Evolutionary conservation across 805 yeast genomes (phyloP).

Genomic region (Starmerella floris): DNA sequence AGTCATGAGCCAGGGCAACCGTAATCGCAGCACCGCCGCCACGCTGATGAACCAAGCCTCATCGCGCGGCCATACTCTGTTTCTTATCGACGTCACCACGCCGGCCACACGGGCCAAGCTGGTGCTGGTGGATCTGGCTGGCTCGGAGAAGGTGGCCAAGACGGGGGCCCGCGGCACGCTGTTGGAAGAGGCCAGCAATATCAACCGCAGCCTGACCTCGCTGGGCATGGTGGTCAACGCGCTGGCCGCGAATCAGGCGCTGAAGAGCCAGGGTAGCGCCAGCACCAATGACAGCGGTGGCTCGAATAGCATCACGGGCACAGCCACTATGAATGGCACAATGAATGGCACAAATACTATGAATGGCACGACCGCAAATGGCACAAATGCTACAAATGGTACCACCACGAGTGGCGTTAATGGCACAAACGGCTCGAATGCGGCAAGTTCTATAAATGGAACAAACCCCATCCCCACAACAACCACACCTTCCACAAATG

Average conservation of each 20-base stretch:
- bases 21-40: constrained; percentile 41
- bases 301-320: neutral
- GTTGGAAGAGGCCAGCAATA: constrained; percentile 71
- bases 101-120: constrained; percentile 46
- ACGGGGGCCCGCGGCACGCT: constrained; percentile 67
- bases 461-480: neutral
- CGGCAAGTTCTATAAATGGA: no score
- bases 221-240: constrained; percentile 72
- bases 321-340: neutral
- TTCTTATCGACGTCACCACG: constrained; percentile 53
- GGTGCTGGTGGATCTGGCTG: constrained; percentile 73
- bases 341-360: neutral
- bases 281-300: neutral
- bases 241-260: constrained; percentile 47
- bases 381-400: neutral
- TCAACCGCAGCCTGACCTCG: constrained; percentile 63
- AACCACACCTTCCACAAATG: neutral
- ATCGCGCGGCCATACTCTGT: constrained; percentile 69
- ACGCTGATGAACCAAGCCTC: constrained; percentile 63
- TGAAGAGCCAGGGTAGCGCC: neutral
- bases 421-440: neutral
- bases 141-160: constrained; percentile 66
- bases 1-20: constrained; percentile 46
- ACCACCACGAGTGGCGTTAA: neutral
- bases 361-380: neutral